Percentiles rank a stretch among this genome's conserved stretches.
Conservation (phyloP, 352 stramenopile species). For the Phytophthora nicotianae region DNA sequence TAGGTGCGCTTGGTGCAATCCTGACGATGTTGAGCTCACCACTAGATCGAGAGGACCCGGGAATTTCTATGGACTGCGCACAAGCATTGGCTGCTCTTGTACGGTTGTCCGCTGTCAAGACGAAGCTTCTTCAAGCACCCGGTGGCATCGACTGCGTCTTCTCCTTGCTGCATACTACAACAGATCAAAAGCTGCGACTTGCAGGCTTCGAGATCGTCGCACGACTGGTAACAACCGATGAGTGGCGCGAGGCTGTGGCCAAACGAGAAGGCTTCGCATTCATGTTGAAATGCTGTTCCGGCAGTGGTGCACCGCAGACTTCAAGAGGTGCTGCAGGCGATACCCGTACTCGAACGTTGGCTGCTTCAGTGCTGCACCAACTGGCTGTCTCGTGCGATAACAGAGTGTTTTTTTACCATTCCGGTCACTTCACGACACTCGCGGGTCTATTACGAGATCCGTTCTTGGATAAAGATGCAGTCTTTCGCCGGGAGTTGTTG, state of each 20-base stretch:
- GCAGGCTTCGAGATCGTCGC: conserved; percentile 64
- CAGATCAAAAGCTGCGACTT: conserved; percentile 53
- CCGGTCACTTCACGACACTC: conserved; percentile 58
- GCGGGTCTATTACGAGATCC: conserved; percentile 61
- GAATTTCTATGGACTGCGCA: conserved; percentile 69
- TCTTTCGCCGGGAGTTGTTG: conserved; percentile 67
- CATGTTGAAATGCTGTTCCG: conserved; percentile 66
- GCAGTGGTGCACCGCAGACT: conserved; percentile 32
- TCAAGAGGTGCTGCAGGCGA: conserved; percentile 31
- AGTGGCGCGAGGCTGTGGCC: conserved; percentile 64
- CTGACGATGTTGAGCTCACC: conserved; percentile 71
- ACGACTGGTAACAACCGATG: conserved; percentile 64
- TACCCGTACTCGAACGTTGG: conserved; percentile 53
- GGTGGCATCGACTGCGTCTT: conserved; percentile 77
- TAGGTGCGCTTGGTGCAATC: conserved; percentile 72
- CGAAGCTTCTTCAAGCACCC: conserved; percentile 67
- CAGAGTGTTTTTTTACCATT: conserved; percentile 65
- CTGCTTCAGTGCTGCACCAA: conserved; percentile 62
- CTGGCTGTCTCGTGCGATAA: conserved; percentile 64
- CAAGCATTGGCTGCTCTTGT: conserved; percentile 67
- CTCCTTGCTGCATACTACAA: conserved; percentile 54
- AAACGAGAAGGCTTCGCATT: conserved; percentile 71
- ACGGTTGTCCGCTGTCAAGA: conserved; percentile 53
- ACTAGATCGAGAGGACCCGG: conserved; percentile 56
- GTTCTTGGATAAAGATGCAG: conserved; percentile 66